Base-by-base conservation (phyloP, 305 asterid species). In the Solanum hybrid region DNA sequence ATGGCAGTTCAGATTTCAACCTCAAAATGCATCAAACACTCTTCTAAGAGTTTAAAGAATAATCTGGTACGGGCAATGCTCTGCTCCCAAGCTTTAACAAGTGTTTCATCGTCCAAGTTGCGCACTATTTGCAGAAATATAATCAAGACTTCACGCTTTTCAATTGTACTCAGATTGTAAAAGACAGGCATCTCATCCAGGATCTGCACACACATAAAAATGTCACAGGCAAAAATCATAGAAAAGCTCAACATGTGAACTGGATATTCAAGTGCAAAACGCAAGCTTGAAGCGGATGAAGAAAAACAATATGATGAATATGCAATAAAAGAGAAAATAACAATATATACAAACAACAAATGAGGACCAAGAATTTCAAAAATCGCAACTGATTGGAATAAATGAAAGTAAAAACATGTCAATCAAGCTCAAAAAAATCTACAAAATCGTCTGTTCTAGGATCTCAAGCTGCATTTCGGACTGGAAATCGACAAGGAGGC, bases 121-220 rank as follows among this genome's bases (percentile, higher is more conserved):
- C 99, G 99, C 89, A 95, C 87, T 91, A 97, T 96, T 95, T 97
- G 98, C 93, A 96, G 92, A 92, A 97, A 90, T 75, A 95, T 90
- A 88, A 95, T 95, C 92, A 97, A 91, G 64, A 95, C 98, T 92
- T 97, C 99, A 72, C 99, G 98, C 90, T 97, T 97, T 93, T 97
- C 99, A 91, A 92, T 91, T 88, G 98, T 94, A 92, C 96, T 92
- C 93, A 97, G 93, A 92, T 96, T 96, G 96, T 97, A 97, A 94
- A 97, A 97, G 91, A 97, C 99, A 27, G 99, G 99, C 99, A 97
- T 97, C 93, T 97, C 99, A 91, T 97, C 99, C 29, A 97, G 96
- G 90, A 97, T 94, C 99, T 97, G 95, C 94, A 91, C 86, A 89
- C 90, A 90, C 88, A 90, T 82, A 90, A 89, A 82, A 40, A 64